Percentiles rank a stretch among this genome's conserved stretches.
Conservation (phyloP, 106 monocot species). For the Platanthera zijinensis region DNA sequence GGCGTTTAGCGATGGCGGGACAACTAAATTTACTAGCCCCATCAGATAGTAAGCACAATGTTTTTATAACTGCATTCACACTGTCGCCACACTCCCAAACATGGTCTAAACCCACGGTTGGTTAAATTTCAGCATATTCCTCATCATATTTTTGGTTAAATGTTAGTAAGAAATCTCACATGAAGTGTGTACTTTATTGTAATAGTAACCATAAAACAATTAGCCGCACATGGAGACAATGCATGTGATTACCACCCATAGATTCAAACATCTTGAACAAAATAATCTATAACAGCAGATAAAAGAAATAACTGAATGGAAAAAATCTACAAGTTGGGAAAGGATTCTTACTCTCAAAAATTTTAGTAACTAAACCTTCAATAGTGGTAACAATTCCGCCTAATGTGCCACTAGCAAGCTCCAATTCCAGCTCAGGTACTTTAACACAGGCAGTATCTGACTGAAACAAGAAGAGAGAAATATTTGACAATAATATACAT, state of each 20-base stretch:
- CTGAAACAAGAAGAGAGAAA: conserved; percentile 23
- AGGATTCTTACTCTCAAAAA: conserved; percentile 69
- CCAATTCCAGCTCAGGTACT: conserved; percentile 90
- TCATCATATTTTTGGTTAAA: too few species aligned
- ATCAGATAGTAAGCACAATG: too few species aligned
- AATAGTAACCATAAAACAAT: too few species aligned
- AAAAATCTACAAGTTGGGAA: neutral
- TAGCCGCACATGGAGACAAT: too few species aligned
- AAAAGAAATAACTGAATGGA: neutral
- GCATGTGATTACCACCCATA: neutral
- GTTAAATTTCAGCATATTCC: too few species aligned
- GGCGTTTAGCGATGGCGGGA: too few species aligned
- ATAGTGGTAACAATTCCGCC: conserved; percentile 95
- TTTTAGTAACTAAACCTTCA: conserved; percentile 90
- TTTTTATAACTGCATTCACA: too few species aligned
- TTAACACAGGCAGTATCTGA: conserved; percentile 77
- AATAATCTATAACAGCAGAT: neutral
- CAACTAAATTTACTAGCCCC: too few species aligned
- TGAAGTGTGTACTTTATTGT: too few species aligned
- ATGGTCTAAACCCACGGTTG: too few species aligned
- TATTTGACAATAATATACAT: neutral
- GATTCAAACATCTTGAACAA: neutral
- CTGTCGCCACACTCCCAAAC: too few species aligned
- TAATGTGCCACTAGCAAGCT: conserved; percentile 91
- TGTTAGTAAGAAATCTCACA: too few species aligned